Base-by-base conservation (phyloP, 805 yeast genomes). In the Yamadazyma philogaea region DNA sequence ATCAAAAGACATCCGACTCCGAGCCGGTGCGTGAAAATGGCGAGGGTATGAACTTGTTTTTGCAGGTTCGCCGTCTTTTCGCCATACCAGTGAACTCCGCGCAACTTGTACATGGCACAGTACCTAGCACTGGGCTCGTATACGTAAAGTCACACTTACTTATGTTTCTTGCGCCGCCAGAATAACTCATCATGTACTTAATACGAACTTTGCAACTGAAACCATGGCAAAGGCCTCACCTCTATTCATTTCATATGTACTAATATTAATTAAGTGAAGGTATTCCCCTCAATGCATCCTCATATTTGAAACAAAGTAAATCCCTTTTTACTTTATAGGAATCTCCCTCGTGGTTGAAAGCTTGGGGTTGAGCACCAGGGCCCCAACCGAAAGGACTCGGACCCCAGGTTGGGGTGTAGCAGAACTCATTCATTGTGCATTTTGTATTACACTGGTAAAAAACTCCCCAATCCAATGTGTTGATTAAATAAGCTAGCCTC, bases 381-480 rank as follows among this genome's bases (percentile, higher is more conserved):
- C 64, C 64, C 72, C 76, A 69, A 1, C 76, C 74, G 18, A 77
- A 34, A 3, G 81, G 81, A 0, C 74, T 61, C 2, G 83, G 84
- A 73, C 84, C 64, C 84, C 84, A 78, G 0, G 81, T 72, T 1
- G 84, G 84, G 12, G 77, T 69, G 42, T 67, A 78, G 48, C 84
- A 80, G 2, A 77, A 52, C 48, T 76, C 79, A 49, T 75, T 71
- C 59, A 61, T 56, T 0, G 50, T 61, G 55, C 84, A 79, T 3
- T 51, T 56, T 2, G 52, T 40, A 0, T 65, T 50, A 54, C 83
- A 78, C 33, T 61, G 48, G 43, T 69, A 72, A 44, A 64, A 66
- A 0, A 64, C 50, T 5, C 74, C 43, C 80, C 80, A 79, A 7
- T 31, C 27, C 3, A 67, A 43, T 12, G 46, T 37, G 4, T 40